Evolutionary conservation across 352 stramenopile genomes (phyloP).

Genomic region (Globisporangium acanthophoron): DNA sequence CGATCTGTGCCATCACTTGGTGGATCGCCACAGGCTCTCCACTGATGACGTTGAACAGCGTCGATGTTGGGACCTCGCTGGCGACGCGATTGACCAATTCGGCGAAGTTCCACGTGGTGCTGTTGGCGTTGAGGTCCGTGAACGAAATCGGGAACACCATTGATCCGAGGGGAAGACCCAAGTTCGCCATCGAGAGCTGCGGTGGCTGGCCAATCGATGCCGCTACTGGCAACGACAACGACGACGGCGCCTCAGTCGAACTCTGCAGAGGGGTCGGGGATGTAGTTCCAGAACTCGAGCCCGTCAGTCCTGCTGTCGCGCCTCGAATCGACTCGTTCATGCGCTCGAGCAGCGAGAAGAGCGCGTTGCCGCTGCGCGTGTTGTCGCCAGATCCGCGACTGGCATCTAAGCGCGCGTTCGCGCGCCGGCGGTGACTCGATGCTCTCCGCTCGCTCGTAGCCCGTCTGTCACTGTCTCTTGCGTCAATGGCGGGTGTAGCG

Average conservation of each 20-base stretch:
- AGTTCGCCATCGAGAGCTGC: constrained; percentile 20
- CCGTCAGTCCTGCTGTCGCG: constrained; percentile 1
- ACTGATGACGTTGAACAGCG: constrained; percentile 47
- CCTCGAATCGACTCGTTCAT: constrained; percentile 21
- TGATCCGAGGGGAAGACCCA: constrained; percentile 37
- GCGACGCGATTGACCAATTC: constrained; percentile 44
- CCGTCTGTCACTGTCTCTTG: constrained; percentile 2
- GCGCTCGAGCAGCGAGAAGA: constrained; percentile 17
- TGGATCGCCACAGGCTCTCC: constrained; percentile 46
- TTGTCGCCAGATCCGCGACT: not conserved
- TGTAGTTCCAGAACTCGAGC: not conserved
- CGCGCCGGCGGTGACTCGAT: constrained; percentile 12
- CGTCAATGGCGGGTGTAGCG: not conserved
- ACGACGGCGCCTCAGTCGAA: not conserved
- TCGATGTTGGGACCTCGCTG: constrained; percentile 36
- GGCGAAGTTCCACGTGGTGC: constrained; percentile 55
- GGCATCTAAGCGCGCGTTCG: constrained; percentile 1
- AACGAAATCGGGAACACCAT: constrained; percentile 53
- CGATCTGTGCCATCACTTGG: constrained; percentile 48
- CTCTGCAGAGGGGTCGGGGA: not conserved
- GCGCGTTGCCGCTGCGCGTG: constrained; percentile 1
- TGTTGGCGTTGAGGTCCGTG: constrained; percentile 28
- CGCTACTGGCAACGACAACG: not conserved
- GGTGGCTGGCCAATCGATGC: not conserved
- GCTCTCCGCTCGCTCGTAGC: constrained; percentile 5